Conservation (phyloP, 1,284 basidiomycete species). For the Sanghuangporus weigelae region DNA sequence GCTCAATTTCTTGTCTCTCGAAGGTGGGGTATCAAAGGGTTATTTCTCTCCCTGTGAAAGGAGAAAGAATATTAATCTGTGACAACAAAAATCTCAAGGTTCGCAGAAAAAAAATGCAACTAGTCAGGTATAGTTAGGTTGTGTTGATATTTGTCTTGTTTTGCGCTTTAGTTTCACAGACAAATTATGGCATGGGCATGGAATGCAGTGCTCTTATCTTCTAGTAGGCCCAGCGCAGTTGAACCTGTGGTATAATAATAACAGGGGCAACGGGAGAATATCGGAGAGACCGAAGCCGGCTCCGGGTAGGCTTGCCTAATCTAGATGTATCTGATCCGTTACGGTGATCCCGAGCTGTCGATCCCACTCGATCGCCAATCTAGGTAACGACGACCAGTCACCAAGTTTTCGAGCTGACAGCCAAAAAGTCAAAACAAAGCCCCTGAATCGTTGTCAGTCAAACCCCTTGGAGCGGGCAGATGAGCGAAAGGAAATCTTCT, state of each 20-base stretch:
- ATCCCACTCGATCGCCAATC: not conserved
- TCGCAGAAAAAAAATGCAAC: not conserved
- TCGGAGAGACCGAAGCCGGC: not conserved
- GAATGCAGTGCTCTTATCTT: not conserved
- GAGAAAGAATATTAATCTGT: not conserved
- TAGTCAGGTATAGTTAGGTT: not conserved
- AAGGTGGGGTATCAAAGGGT: not conserved
- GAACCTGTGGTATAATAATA: not conserved
- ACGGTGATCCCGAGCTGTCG: not conserved
- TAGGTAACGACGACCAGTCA: not conserved
- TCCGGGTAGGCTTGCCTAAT: not conserved
- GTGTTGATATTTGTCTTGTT: not conserved
- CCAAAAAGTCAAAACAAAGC: not conserved
- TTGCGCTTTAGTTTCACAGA: not conserved
- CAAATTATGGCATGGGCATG: not conserved
- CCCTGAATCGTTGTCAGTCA: not conserved
- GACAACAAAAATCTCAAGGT: not conserved
- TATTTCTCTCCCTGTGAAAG: not conserved
- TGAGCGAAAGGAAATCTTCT: not conserved
- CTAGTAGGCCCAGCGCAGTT: not conserved
- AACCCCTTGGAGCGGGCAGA: not conserved
- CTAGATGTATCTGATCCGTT: not conserved
- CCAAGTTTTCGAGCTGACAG: not conserved
- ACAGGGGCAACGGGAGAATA: not conserved
- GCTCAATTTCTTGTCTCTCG: not conserved